phyloP scores from a whole-genome alignment of 78 protist species.

The Dictyostelium capitatum region DNA sequence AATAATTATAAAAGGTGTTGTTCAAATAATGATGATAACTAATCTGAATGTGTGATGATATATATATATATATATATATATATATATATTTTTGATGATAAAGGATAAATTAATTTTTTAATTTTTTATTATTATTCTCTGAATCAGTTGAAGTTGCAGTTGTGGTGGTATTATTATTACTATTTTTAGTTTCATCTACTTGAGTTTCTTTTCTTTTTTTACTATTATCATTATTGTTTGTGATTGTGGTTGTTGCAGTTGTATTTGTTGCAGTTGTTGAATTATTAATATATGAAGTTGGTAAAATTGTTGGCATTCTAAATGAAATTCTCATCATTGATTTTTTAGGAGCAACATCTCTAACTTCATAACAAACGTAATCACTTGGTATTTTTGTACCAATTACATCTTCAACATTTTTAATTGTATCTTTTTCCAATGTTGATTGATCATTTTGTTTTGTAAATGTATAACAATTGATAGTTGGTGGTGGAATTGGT shows the following conservation, averaged over 20 bases:
- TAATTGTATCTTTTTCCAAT: not conserved
- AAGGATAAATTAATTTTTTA: not conserved
- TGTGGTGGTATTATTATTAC: no score
- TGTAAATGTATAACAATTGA: constrained; percentile 42
- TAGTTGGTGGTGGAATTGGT: constrained; percentile 62
- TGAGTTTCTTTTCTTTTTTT: not conserved
- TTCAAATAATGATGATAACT: not conserved
- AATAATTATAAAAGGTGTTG: no score
- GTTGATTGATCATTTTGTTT: not conserved
- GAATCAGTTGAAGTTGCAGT: not conserved
- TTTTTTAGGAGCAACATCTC: constrained; percentile 94
- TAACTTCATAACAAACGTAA: constrained; percentile 75
- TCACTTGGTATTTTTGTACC: constrained; percentile 14
- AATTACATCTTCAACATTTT: constrained; percentile 36
- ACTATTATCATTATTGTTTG: not conserved
- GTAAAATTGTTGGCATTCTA: constrained; percentile 67
- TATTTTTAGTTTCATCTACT: not conserved
- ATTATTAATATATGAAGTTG: not conserved
- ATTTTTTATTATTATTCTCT: not conserved
- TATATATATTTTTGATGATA: no score
- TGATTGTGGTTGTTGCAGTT: not conserved
- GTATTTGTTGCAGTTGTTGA: not conserved
- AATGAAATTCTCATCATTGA: constrained; percentile 93
- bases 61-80: no score
- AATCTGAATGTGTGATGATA: no score